Percentiles rank a stretch among this genome's conserved stretches.
Evolutionary conservation across 805 yeast genomes (phyloP).

Genomic region (Kodamaea sagamina): DNA sequence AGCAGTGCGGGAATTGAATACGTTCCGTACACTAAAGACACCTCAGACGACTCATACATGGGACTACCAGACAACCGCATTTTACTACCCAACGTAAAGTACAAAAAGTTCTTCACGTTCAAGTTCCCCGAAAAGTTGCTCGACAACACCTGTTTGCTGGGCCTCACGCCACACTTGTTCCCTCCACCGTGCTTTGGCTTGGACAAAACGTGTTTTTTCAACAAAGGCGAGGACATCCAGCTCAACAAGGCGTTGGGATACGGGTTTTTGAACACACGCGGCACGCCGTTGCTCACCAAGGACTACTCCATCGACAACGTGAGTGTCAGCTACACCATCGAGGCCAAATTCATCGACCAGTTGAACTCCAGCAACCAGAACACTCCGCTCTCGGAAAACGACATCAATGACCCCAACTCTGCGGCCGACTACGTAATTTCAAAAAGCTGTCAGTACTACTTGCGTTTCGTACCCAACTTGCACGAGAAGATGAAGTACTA

Average conservation of each 20-base stretch:
- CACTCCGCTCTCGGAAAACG: slow-evolving; percentile 32
- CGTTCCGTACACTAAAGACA: slow-evolving; percentile 45
- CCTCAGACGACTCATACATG: slow-evolving; percentile 45
- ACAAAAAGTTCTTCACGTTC: slow-evolving; percentile 61
- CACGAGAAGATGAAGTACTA: slow-evolving; percentile 28
- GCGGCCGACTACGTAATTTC: slow-evolving; percentile 40
- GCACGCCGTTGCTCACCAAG: slow-evolving; percentile 53
- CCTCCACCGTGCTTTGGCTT: slow-evolving; percentile 48
- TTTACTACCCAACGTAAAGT: slow-evolving; percentile 49
- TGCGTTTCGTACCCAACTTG: slow-evolving; percentile 43
- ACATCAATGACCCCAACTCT: slow-evolving; percentile 39
- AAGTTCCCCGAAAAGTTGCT: slow-evolving; percentile 55
- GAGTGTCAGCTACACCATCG: slow-evolving; percentile 53
- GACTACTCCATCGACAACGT: slow-evolving; percentile 48
- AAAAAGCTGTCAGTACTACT: slow-evolving; percentile 35
- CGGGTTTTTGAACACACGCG: slow-evolving; percentile 51
- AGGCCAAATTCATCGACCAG: slow-evolving; percentile 56
- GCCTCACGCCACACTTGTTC: slow-evolving; percentile 37
- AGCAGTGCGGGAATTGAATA: slow-evolving; percentile 52
- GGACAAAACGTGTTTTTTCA: slow-evolving; percentile 39
- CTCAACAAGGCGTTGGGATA: slow-evolving; percentile 51
- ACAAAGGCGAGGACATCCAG: slow-evolving; percentile 35
- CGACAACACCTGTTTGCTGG: slow-evolving; percentile 53
- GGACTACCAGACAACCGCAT: slow-evolving; percentile 54
- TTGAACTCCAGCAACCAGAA: slow-evolving; percentile 31